Evolutionary conservation across 2,329 filamentous ascomycete species (phyloP), one percentile per base, ranked within the genome.

Genomic region (Fusarium cyanostomum): DNA sequence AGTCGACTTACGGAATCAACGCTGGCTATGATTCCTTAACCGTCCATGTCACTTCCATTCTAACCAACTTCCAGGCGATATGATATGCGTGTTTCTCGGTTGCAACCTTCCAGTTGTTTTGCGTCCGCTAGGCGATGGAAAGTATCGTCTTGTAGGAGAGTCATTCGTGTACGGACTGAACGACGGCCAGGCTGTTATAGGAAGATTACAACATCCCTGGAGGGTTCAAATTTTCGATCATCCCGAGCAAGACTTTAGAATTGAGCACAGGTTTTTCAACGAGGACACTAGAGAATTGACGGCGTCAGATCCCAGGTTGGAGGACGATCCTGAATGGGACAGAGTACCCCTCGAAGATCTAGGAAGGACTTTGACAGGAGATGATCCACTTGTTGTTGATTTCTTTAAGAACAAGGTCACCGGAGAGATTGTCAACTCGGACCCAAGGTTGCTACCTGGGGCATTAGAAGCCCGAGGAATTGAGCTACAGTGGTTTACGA

Each of bases 11-110:
- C 4, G 21, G 6, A 21, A 21, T 21, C 21, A 21, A 4, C 21
- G 21, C 21, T 21, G 21, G 6, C 6, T 4, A 21, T 6, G 6
- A 21, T 21, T 21, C 21, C 21, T 21, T 21, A 21, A 21, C 21
- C 4, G 4, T 4, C 6, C 21, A 21, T 4, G 21, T 21, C 21
- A 21, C 4, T 21, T 21, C 21, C 21, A 21, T 21, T 21, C 8
- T 51, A 38, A 56, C 15, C 11, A 30, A n/a, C n/a, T 15, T 4
- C n/a, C 26, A 44, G 52, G 52, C 10, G 48, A 57, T 15, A 28
- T 52, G 13, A 27, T 52, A 12, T 46, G 34, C 28, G 42, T 57
- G 8, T n/a, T 57, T 16, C 46, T 48, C 5, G 54, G 54, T 5
- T 52, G 41, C 24, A 42, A 52, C 16, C 30, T 27, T 5, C 48